Conservation (phyloP, 225 moss, liverwort and hornwort genomes). For the Antitrichia curtipendula region DNA sequence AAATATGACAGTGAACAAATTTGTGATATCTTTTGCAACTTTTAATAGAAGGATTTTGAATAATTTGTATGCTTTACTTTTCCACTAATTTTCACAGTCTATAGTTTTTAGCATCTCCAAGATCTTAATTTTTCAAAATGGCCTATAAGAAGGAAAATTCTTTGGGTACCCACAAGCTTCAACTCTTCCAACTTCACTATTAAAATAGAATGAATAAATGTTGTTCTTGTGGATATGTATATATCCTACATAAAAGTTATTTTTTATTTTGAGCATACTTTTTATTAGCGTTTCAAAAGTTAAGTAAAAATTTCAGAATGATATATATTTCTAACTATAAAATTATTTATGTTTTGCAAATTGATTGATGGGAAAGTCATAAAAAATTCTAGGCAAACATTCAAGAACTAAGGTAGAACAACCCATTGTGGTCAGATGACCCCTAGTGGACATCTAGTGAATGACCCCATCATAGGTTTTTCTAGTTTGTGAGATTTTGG, state of each 20-base stretch:
- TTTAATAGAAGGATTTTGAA: neutral
- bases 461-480: too few relatives aligned
- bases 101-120: neutral
- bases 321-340: neutral
- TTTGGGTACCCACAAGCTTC: accelerated
- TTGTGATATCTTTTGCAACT: neutral
- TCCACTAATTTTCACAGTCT: neutral
- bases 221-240: neutral
- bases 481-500: too few relatives aligned
- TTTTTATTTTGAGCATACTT: accelerated
- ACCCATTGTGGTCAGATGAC: too few relatives aligned
- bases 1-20: neutral
- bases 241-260: too few relatives aligned
- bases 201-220: neutral
- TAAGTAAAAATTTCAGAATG: neutral
- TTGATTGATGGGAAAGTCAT: neutral
- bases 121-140: neutral
- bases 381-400: neutral
- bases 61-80: neutral
- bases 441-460: too few relatives aligned
- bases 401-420: too few relatives aligned
- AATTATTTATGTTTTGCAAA: neutral
- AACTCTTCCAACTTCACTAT: too few relatives aligned
- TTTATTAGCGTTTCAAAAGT: accelerated
- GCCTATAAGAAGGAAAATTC: neutral